Percentiles rank a stretch among this genome's conserved stretches.
Evolutionary conservation across 257 asterid species (phyloP).

Genomic region (Nicotiana undulata): DNA sequence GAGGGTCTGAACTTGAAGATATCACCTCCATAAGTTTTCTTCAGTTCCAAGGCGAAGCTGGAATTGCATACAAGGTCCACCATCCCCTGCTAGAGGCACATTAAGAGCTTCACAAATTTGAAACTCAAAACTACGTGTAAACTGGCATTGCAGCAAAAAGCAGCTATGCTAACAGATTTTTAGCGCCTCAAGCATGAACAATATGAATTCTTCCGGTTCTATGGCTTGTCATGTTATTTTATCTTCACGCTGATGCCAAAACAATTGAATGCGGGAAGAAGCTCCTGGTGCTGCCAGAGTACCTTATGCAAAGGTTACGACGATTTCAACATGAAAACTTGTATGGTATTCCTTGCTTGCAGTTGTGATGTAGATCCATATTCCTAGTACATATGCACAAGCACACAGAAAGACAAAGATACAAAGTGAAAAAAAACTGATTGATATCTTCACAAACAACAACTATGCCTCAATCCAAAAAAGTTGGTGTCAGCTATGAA

Average conservation of each 20-base stretch:
- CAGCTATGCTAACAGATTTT: background rate
- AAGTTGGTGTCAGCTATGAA: background rate
- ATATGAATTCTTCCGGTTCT: background rate
- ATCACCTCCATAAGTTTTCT: background rate
- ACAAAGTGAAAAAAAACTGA: background rate
- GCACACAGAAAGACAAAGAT: no score
- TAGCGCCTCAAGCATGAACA: background rate
- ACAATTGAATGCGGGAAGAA: background rate
- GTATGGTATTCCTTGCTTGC: background rate
- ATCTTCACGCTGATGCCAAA: background rate
- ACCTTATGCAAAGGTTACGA: background rate
- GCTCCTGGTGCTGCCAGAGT: background rate
- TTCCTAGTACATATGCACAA: background rate
- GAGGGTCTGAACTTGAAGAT: background rate
- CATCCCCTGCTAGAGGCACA: background rate
- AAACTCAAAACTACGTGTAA: background rate
- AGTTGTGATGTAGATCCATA: background rate
- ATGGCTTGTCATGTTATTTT: background rate
- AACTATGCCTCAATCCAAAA: background rate
- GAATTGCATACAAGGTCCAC: background rate
- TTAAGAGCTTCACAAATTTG: background rate
- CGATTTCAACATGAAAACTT: background rate
- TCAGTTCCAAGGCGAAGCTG: background rate
- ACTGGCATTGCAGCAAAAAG: background rate
- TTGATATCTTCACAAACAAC: background rate